Base-by-base conservation (phyloP, 495 filamentous ascomycete genomes). In the Penicillium paradoxum region DNA sequence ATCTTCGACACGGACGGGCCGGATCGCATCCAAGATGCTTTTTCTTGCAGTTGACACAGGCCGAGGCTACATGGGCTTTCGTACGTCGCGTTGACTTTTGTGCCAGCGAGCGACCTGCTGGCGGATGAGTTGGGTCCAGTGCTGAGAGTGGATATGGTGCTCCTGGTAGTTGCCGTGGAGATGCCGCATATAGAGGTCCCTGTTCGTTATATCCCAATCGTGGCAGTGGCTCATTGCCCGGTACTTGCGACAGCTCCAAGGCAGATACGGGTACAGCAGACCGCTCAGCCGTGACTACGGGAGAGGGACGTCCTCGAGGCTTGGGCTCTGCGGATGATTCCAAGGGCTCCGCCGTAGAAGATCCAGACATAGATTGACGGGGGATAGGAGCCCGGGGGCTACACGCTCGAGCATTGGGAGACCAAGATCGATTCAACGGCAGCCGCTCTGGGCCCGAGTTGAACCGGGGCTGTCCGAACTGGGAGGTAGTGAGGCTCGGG, bases 1-100 rank as follows among this genome's bases (percentile, higher is more conserved):
- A 86, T 65, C 83, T 68, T 57, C 75, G 72, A 66, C 83, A 86
- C 32, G 83, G 83, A 30, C 83, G 71, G 45, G 79, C 82, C 44
- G 83, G 77, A 62, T 89, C 86, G 64, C 86, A 89, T 30, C 83
- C 84, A 54, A 98, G 74, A 79, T 98, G 93, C 53, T 95, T 95
- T 70, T 86, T 90, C 68, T 97, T 97, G 75, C 93, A 98, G 63
- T 96, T 95, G 50, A 97, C 87, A 67, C 93, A 98, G 15, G 93
- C 93, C 30, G 91, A 96, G 32, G 92, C 90, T 42, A 98, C 93
- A 74, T 98, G 93, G 11, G 90, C 90, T 64, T 97, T 98, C 7
- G 90, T 86, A 60, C 91, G 88, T 57, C 91, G 81, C 14, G 90
- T 88, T 6, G 85, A 74, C 56, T 86, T 89, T 42, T 77, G 74